Evolutionary conservation across 139 green algal species (phyloP).

Genomic region (Ettlia oleoabundans): DNA sequence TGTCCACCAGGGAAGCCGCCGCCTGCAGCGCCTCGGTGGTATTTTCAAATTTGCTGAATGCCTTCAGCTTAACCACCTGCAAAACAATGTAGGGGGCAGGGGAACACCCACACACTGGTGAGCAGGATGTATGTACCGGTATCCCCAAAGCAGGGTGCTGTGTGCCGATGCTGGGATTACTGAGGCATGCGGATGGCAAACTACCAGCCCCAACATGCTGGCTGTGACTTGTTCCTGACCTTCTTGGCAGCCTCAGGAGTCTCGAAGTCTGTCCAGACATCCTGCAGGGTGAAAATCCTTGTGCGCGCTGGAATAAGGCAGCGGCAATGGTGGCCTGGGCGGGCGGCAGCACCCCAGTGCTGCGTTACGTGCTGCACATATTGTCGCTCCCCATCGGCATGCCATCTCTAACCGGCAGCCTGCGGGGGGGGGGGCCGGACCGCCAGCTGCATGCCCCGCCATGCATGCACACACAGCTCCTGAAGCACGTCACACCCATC

Average conservation of each 20-base stretch:
- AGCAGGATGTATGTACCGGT: too few relatives aligned
- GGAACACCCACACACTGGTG: too few relatives aligned
- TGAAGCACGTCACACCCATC: background rate
- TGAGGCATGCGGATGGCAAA: too few relatives aligned
- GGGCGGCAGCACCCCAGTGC: background rate
- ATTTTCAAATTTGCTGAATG: constrained; percentile 98
- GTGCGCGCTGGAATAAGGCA: background rate
- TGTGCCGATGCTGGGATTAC: too few relatives aligned
- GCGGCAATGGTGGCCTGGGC: background rate
- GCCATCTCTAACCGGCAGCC: too few relatives aligned
- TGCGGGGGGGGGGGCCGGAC: too few relatives aligned
- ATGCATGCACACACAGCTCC: background rate
- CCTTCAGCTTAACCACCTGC: constrained; percentile 98
- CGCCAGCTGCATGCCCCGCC: constrained; percentile 3
- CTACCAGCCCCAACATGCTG: too few relatives aligned
- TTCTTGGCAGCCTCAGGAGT: constrained; percentile 87
- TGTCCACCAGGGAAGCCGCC: constrained; percentile 92
- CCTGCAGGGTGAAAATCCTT: constrained; percentile 55
- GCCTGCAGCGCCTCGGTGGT: constrained; percentile 95
- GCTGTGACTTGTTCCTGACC: too few relatives aligned
- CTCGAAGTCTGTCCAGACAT: constrained; percentile 88
- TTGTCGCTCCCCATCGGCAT: background rate
- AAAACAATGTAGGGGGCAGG: constrained; percentile 7
- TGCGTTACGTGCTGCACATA: background rate
- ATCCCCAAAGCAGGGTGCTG: too few relatives aligned